Evolutionary conservation across 257 asterid genomes (phyloP), one percentile per base, ranked within the genome.

Genomic region (Solanum medicagineum): DNA sequence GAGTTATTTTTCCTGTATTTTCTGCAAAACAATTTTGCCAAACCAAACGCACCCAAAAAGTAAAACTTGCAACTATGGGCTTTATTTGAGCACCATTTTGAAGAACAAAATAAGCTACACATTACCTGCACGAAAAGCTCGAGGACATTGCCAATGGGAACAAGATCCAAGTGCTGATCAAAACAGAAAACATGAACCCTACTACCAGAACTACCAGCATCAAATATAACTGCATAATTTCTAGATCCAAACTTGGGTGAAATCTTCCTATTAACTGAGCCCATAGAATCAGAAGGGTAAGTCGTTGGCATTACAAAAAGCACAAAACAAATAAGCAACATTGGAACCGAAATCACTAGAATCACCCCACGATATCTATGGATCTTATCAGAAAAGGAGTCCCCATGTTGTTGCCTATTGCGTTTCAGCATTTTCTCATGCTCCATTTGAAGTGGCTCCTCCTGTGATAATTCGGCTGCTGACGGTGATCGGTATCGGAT

Each of bases 401-500:
- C 83, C 15, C 63, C 63, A 14, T 49, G 14, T 24, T 49, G 8
- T 51, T 88, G 73, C 24, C 93, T 87, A 85, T 85, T 91, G 9
- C 95, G 90, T 90, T 93, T 95, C 63, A 92, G 54, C 82, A 87
- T 86, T 89, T 94, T 93, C 89, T 77, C 83, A 77, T 77, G 63
- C 47, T 94, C 99, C 97, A 93, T 92, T 88, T 89, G 83, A 77
- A 77, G 44, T 77, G 60, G 81, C 5, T 24, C 55, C 15, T 73
- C 81, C 60, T 75, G 66, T 88, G 51, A 51, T 9, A 96, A 93
- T 73, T 96, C 99, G 3, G 95, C 90, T 56, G 98, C 98, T 36
- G 99, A 96, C 53, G 99, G 99, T 65, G 99, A 96, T 69, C 99
- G 97, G 83, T 90, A 93, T 60, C 98, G 98, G 93, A 96, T 94